Percentiles rank a stretch among this genome's conserved stretches.
These are phyloP conservation scores for Hericium coralloides DNA, from an alignment of 768 basidiomycete species.

Conservation along the genomic window DNA sequence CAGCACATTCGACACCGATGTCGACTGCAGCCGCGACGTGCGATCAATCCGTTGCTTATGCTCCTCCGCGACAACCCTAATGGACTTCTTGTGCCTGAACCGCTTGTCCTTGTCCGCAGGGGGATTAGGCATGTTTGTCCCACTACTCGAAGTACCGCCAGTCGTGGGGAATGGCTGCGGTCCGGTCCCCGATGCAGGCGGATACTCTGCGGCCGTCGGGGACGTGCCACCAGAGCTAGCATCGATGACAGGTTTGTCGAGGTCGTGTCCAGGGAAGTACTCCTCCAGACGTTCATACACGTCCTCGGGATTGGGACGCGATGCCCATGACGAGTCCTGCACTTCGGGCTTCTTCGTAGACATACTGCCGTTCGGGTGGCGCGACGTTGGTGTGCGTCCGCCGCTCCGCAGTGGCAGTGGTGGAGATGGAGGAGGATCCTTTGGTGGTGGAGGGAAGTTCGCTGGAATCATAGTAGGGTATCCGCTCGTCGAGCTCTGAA, in stretches of 20 bases:
- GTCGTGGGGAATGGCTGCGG: slow-evolving; percentile 18
- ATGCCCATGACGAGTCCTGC: slow-evolving; percentile 75
- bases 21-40: slow-evolving; percentile 49
- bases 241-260: slow-evolving; percentile 94
- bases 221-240: slow-evolving; percentile 72
- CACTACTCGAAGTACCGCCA: not conserved
- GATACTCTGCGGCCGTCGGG: slow-evolving; percentile 52
- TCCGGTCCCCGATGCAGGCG: slow-evolving; percentile 19
- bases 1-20: slow-evolving; percentile 39
- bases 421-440: slow-evolving; percentile 18
- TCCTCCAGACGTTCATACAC: slow-evolving; percentile 89
- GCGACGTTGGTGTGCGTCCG: slow-evolving; percentile 17
- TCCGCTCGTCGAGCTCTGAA: slow-evolving; percentile 12
- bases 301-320: slow-evolving; percentile 85
- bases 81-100: slow-evolving; percentile 76
- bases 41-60: slow-evolving; percentile 72
- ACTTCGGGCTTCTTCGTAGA: slow-evolving; percentile 33
- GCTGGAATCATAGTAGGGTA: slow-evolving; percentile 27
- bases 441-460: slow-evolving; percentile 16
- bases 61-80: slow-evolving; percentile 85
- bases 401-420: slow-evolving; percentile 9
- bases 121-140: not conserved
- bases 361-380: slow-evolving; percentile 9
- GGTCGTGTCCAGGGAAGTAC: slow-evolving; percentile 93
- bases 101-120: slow-evolving; percentile 28